phyloP scores from a whole-genome alignment of 2,329 filamentous ascomycete species.

The Hortaea sp. region DNA sequence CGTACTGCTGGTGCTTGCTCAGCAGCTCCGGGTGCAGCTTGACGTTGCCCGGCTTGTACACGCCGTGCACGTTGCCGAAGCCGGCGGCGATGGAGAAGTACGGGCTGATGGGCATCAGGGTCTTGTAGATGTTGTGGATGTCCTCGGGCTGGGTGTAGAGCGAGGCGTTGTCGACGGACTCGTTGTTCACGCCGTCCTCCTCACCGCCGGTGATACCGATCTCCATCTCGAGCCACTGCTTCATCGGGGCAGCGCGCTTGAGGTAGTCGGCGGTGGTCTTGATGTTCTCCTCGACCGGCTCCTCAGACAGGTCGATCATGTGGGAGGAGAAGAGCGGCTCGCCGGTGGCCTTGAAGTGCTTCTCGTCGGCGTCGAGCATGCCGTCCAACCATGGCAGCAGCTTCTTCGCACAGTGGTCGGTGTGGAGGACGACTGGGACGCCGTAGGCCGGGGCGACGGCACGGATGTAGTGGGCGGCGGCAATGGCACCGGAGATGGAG shows the following conservation, averaged over 20 bases:
- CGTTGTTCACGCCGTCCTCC: conserved; percentile 98
- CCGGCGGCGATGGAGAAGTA: conserved; percentile 98
- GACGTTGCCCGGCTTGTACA: conserved; percentile 98
- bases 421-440: conserved; percentile 86
- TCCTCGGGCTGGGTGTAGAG: conserved; percentile 98
- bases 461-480: conserved; percentile 89
- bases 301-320: conserved; percentile 98
- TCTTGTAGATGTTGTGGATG: conserved; percentile 83
- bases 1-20: conserved; percentile 88
- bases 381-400: conserved; percentile 95
- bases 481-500: conserved; percentile 78
- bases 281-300: conserved; percentile 83
- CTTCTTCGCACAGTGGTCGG: conserved; percentile 99
- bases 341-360: conserved; percentile 85
- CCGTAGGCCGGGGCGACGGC: conserved; percentile 77
- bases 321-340: conserved; percentile 91
- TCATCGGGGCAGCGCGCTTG: conserved; percentile 88
- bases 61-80: conserved; percentile 98
- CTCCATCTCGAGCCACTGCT: conserved; percentile 99
- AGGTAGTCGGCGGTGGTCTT: conserved; percentile 86
- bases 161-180: conserved; percentile 90
- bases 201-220: conserved; percentile 94
- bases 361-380: conserved; percentile 89
- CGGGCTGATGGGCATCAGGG: conserved; percentile 72
- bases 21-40: conserved; percentile 93